These are phyloP conservation scores for Isoetes taiwanensis DNA, from an alignment of 75 land plant species.

Conservation along the genomic window DNA sequence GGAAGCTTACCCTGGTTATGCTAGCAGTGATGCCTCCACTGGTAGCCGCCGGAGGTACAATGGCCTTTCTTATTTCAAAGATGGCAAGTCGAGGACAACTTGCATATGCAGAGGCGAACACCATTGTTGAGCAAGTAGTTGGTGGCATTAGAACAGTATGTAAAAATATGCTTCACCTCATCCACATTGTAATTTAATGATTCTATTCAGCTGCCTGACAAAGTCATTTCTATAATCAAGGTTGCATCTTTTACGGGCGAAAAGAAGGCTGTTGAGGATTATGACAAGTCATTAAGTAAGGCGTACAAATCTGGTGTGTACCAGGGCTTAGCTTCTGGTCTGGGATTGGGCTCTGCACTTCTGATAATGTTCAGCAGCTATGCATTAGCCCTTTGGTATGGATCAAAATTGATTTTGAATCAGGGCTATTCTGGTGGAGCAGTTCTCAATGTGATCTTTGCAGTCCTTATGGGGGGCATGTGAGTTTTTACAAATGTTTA, in stretches of 20 bases:
- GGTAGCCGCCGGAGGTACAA: neutral
- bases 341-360: neutral
- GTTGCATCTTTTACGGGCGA: conserved; percentile 7
- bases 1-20: neutral
- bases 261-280: neutral
- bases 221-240: too few species aligned
- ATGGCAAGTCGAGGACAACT: neutral
- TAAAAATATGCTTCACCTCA: too few species aligned
- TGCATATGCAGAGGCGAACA: neutral
- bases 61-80: neutral
- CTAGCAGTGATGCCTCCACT: neutral
- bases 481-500: neutral
- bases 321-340: neutral
- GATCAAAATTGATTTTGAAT: neutral
- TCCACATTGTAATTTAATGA: too few species aligned
- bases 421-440: neutral
- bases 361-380: neutral
- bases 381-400: conserved; percentile 5
- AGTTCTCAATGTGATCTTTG: neutral
- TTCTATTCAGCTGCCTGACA: too few species aligned
- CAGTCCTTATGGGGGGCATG: neutral
- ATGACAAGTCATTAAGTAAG: neutral
- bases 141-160: neutral
- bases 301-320: neutral
- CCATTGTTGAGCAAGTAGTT: neutral